A percentile compares a stretch with the other conserved stretches of the same genome.
Evolutionary conservation across 768 basidiomycete genomes (phyloP).

Genomic region (Rhodosporidiobolus odoratus): DNA sequence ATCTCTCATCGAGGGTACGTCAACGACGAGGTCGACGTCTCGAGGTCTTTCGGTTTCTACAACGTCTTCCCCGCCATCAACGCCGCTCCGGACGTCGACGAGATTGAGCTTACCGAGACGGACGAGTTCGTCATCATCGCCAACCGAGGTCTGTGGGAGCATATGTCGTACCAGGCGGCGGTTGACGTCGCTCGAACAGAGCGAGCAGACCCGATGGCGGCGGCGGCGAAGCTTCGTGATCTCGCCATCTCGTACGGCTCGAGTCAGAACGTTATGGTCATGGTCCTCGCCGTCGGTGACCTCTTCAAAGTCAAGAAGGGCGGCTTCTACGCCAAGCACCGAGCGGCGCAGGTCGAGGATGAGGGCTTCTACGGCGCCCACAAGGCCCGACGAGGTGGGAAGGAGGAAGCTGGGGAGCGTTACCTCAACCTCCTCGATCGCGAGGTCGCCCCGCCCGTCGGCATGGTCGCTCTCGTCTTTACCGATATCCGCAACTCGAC

Average conservation of each 20-base stretch:
- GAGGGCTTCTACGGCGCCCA: conserved; percentile 50
- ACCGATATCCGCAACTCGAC: conserved; percentile 98
- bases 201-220: conserved; percentile 69
- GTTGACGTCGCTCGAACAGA: conserved; percentile 87
- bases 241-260: conserved; percentile 96
- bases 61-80: conserved; percentile 84
- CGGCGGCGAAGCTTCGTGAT: conserved; percentile 92
- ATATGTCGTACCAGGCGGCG: conserved; percentile 86
- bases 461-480: conserved; percentile 87
- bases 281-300: conserved; percentile 82
- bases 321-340: conserved; percentile 30
- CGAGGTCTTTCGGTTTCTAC: conserved; percentile 91
- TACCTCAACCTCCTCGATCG: conserved; percentile 54
- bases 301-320: conserved; percentile 54
- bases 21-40: conserved; percentile 84
- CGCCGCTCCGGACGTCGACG: conserved; percentile 71
- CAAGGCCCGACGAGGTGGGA: conserved; percentile 39
- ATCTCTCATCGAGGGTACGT: conserved; percentile 83
- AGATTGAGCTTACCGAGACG: conserved; percentile 64
- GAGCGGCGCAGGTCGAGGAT: conserved; percentile 49
- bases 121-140: conserved; percentile 97
- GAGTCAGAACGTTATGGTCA: conserved; percentile 90
- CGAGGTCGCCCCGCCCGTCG: conserved; percentile 77
- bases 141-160: conserved; percentile 89
- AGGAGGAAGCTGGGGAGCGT: conserved; percentile 44